Conservation (phyloP, 148 eudicot genomes). For the Polygonum aviculare region DNA sequence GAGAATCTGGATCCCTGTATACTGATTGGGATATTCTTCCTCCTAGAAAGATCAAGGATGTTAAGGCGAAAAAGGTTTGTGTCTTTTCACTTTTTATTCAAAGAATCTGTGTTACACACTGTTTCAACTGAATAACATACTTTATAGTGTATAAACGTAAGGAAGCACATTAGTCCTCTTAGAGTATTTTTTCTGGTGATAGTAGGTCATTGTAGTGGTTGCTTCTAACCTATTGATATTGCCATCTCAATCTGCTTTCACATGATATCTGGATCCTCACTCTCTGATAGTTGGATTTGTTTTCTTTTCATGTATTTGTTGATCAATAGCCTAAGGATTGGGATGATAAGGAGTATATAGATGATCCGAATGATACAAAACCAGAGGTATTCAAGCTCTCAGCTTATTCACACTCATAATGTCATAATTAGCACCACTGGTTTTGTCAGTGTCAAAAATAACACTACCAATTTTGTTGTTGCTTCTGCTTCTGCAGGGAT, state of each 20-base stretch:
- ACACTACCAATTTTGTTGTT: slow-evolving; percentile 1
- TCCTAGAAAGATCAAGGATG: slow-evolving; percentile 70
- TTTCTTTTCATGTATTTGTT: neutral
- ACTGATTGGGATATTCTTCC: slow-evolving; percentile 94
- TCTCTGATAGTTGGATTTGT: neutral
- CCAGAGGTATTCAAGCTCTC: slow-evolving; percentile 27
- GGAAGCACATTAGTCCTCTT: neutral
- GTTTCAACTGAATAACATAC: neutral
- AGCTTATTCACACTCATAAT: neutral
- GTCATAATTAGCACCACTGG: neutral
- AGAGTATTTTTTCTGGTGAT: neutral
- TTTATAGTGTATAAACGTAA: neutral
- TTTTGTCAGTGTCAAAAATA: neutral
- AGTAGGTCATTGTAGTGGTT: neutral
- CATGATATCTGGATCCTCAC: neutral
- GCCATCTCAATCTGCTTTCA: neutral
- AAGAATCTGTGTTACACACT: neutral
- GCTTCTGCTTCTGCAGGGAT: slow-evolving; percentile 23
- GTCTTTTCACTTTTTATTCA: neutral
- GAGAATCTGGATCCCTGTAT: slow-evolving; percentile 80
- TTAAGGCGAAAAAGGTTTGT: slow-evolving; percentile 66
- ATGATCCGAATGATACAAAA: slow-evolving; percentile 33
- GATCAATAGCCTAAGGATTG: slow-evolving; percentile 28
- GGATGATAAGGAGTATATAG: slow-evolving; percentile 38
- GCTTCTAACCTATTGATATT: neutral